Conservation (phyloP, 805 yeast genomes). For the Candida saitoana region DNA sequence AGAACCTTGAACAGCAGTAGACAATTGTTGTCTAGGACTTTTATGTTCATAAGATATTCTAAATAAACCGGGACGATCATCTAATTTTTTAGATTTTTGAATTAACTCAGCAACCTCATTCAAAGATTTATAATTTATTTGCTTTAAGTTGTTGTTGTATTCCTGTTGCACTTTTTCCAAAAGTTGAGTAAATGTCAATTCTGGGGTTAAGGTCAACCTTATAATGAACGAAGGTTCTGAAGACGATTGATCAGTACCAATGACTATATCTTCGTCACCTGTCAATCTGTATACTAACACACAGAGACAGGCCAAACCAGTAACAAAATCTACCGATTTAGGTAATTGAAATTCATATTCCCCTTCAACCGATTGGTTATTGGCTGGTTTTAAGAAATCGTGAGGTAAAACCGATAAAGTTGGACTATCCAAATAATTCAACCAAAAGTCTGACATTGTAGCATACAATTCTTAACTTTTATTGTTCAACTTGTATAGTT, state of each 20-base stretch:
- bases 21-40: slow-evolving; percentile 35
- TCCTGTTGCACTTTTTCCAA: slow-evolving; percentile 41
- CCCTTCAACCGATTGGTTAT: slow-evolving; percentile 65
- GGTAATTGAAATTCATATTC: slow-evolving; percentile 25
- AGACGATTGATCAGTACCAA: slow-evolving; percentile 58
- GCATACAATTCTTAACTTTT: background rate
- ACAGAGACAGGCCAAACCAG: slow-evolving; percentile 63
- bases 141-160: slow-evolving; percentile 28
- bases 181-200: slow-evolving; percentile 51
- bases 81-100: slow-evolving; percentile 46
- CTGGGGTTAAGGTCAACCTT: slow-evolving; percentile 57
- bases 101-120: slow-evolving; percentile 53
- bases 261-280: slow-evolving; percentile 91
- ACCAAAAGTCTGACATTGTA: slow-evolving; percentile 46
- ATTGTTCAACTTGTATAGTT: too few species aligned
- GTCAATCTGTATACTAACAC: slow-evolving; percentile 74
- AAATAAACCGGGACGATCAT: slow-evolving; percentile 60
- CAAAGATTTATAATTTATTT: slow-evolving; percentile 44
- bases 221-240: slow-evolving; percentile 50
- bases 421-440: slow-evolving; percentile 63
- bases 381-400: slow-evolving; percentile 76
- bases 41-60: slow-evolving; percentile 55
- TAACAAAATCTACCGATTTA: slow-evolving; percentile 33
- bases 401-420: slow-evolving; percentile 85
- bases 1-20: slow-evolving; percentile 48